phyloP scores from a whole-genome alignment of 2,329 filamentous ascomycete genomes.

The Fusarium brachygibbosum region DNA sequence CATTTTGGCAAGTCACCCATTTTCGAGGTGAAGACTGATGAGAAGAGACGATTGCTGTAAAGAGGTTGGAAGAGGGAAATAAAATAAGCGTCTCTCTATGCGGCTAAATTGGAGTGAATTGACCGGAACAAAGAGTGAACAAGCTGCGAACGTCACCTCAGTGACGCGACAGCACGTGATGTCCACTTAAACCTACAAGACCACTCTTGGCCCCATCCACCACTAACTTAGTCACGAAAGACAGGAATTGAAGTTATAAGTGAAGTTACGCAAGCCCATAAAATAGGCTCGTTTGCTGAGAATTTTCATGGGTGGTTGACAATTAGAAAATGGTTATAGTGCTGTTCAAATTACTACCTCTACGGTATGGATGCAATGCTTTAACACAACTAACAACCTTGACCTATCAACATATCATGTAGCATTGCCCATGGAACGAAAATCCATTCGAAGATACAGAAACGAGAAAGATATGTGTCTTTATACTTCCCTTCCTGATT shows the following conservation, averaged over 20 bases:
- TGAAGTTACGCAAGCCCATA: not conserved
- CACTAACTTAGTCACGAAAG: not conserved
- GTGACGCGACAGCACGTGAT: slow-evolving; percentile 36
- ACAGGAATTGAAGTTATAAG: not conserved
- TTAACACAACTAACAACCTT: not conserved
- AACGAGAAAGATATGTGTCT: not conserved
- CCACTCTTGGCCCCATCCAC: not conserved
- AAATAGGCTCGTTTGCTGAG: not conserved
- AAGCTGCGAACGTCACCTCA: slow-evolving; percentile 20
- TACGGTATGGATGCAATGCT: not conserved
- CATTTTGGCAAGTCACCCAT: slow-evolving; percentile 49
- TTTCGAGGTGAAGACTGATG: slow-evolving; percentile 8
- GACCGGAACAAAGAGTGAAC: slow-evolving; percentile 14
- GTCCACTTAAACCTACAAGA: not conserved
- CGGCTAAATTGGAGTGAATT: slow-evolving; percentile 39
- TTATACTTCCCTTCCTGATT: not conserved
- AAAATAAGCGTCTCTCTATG: slow-evolving; percentile 5
- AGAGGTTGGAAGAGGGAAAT: slow-evolving; percentile 12
- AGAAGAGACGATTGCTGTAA: not conserved
- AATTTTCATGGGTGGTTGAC: no score
- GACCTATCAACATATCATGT: not conserved
- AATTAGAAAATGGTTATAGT: not conserved
- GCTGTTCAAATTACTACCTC: not conserved
- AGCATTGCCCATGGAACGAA: not conserved
- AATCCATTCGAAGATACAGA: not conserved